These are phyloP conservation scores for Barnettozyma wickerhamii DNA, from an alignment of 805 yeast genomes.

Conservation along the genomic window DNA sequence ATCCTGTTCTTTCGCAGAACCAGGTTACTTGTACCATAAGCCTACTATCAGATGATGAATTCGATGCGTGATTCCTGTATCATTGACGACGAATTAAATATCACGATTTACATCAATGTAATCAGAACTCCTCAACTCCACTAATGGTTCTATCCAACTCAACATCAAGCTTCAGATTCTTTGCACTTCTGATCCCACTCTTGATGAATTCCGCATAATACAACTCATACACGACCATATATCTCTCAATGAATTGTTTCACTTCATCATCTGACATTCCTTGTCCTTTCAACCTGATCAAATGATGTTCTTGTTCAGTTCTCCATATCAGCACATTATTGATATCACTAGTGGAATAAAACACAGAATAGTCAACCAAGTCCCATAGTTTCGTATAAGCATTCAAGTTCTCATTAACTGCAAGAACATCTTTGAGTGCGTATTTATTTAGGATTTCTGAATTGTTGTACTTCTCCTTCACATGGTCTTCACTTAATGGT, in stretches of 20 bases:
- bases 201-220: slow-evolving; percentile 47
- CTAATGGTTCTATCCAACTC: slow-evolving; percentile 15
- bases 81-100: background rate
- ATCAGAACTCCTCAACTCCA: slow-evolving; percentile 4
- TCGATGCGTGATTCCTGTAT: background rate
- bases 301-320: slow-evolving; percentile 55
- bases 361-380: slow-evolving; percentile 55
- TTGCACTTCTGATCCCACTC: slow-evolving; percentile 24
- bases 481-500: slow-evolving; percentile 32
- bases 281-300: slow-evolving; percentile 47
- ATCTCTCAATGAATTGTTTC: slow-evolving; percentile 64
- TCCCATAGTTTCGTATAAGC: slow-evolving; percentile 54
- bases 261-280: slow-evolving; percentile 86
- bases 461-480: slow-evolving; percentile 14
- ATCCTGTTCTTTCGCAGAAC: background rate
- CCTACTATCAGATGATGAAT: slow-evolving; percentile 13
- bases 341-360: slow-evolving; percentile 55
- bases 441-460: slow-evolving; percentile 25
- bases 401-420: slow-evolving; percentile 49
- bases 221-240: slow-evolving; percentile 79
- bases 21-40: background rate
- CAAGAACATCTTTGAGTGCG: slow-evolving; percentile 24
- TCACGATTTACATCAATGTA: slow-evolving; percentile 8
- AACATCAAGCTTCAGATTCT: slow-evolving; percentile 17
- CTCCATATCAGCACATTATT: slow-evolving; percentile 76